Base-by-base conservation (phyloP, 2,329 filamentous ascomycete species). In the Aspergillus pseudonomiae region DNA sequence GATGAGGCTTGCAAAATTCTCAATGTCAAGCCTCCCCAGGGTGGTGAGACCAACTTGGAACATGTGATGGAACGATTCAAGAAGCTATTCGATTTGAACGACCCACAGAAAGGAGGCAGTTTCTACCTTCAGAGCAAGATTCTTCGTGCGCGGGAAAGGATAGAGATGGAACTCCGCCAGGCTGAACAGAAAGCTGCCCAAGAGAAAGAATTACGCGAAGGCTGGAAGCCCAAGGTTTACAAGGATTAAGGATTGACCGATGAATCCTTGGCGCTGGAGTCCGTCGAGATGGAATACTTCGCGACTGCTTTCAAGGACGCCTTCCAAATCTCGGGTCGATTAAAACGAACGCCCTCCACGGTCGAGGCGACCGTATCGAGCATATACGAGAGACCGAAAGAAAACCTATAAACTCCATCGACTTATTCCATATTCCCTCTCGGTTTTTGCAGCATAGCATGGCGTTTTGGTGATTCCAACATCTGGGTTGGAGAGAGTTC, bases 121-220 rank as follows among this genome's bases (percentile, higher is more conserved):
- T 99, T 99, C 81, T 99, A 99, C 80, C 85, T 99, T 56, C 95
- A 99, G 81, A 98, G 94, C 85, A 99, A 99, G 82, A 88, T 99
- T 61, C 81, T 98, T 71, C 86, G 95, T 66, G 95, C 95, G 63
- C 88, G 94, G 73, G 94, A 99, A 81, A 85, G 95, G 68, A 91
- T 99, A 81, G 94, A 98, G 82, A 85, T 90, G 72, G 94, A 99
- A 80, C 82, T 95, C 46, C 85, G 89, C 68, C 88, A 91, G 63
- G 86, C 89, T 64, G 84, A 88, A 73, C 89, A 92, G 75, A 88
- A 89, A 75, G 85, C 86, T 16, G 88, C 89, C 70, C 84, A 88
- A 73, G 93, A 96, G 74, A 89, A 90, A 61, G 93, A 97, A 79
- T 73, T 91, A 60, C 88, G 90, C 75, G 90, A 93, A 67, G 95